Evolutionary conservation across 805 yeast species (phyloP).

Genomic region (Yamadazyma endophytica): DNA sequence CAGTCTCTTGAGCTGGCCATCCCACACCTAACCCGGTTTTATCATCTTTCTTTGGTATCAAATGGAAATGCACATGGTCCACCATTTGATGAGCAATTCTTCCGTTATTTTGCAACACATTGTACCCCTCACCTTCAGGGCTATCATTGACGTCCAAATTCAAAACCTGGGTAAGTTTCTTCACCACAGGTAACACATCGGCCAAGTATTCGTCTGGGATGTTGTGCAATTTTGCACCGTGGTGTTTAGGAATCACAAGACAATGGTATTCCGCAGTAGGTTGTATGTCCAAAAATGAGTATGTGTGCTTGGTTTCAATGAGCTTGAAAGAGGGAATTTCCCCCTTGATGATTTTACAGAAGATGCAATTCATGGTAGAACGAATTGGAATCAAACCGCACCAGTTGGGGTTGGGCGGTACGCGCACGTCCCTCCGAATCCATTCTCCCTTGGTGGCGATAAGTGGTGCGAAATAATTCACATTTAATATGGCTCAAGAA

Average conservation of each 20-base stretch:
- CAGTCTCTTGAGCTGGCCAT: conserved; percentile 89
- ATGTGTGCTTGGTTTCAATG: conserved; percentile 76
- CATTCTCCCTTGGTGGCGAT: conserved; percentile 6
- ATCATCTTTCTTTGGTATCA: conserved; percentile 80
- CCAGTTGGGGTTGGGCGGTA: too few species aligned
- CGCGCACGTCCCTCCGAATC: too few species aligned
- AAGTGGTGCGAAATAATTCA: too few species aligned
- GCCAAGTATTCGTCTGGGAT: conserved; percentile 87
- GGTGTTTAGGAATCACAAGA: conserved; percentile 85
- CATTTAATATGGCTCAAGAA: conserved; percentile 19
- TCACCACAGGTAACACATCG: conserved; percentile 84
- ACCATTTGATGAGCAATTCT: conserved; percentile 93
- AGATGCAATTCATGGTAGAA: conserved; percentile 63
- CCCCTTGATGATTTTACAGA: conserved; percentile 92
- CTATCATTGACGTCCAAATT: conserved; percentile 59
- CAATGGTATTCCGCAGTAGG: conserved; percentile 90
- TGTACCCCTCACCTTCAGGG: conserved; percentile 71
- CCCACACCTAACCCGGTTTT: conserved; percentile 80
- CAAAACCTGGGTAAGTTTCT: conserved; percentile 74
- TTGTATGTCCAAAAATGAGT: conserved; percentile 88
- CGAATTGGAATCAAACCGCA: too few species aligned
- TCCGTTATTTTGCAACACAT: conserved; percentile 89
- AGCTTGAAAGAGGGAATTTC: conserved; percentile 93
- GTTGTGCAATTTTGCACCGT: conserved; percentile 89
- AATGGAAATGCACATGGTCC: conserved; percentile 94